Evolutionary conservation across 441 rosid species (phyloP), one percentile per base, ranked within the genome.

Genomic region (Jatropha podagrica): DNA sequence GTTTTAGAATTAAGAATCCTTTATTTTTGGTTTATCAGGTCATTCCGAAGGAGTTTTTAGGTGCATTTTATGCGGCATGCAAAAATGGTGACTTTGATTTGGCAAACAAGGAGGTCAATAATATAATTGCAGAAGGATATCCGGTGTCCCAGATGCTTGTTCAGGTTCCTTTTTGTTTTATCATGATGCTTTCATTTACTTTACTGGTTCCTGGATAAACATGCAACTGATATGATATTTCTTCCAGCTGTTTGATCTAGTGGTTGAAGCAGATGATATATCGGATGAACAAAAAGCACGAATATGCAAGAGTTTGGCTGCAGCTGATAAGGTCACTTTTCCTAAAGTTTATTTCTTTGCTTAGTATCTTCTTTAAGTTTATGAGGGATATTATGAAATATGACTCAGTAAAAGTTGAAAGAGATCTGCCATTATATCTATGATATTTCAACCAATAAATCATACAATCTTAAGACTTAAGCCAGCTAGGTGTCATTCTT

Each of bases 251-350:
- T 88, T 92, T 76, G 95, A 96, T 49, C 64, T 88, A 73, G 84
- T 88, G 80, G 90, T 87, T 2, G 87, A 84, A 83, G 86, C 88
- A 64, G 95, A 87, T 69, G 97, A 94, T 78, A 80, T 91, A 76
- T 81, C 93, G 2, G 99, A 96, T 83, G 94, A 85, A 71, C 96
- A 94, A 85, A 92, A 92, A 90, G 97, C 97, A 85, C 86, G 88
- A 77, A 90, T 96, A 85, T 91, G 92, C 89, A 90, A 86, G 83
- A 79, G 86, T 71, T 83, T 94, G 80, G 98, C 78, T 76, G 88
- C 81, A 80, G 89, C 97, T 68, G 97, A 92, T 80, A 96, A 92
- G 97, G 98, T 92, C 44, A 79, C 52, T 70, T 74, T 85, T 79
- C 64, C 38, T 44, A n/a, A 40, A 66, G 41, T 71, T 46, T 79